Evolutionary conservation across 441 rosid species (phyloP).

Genomic region (Metrosideros polymorpha): DNA sequence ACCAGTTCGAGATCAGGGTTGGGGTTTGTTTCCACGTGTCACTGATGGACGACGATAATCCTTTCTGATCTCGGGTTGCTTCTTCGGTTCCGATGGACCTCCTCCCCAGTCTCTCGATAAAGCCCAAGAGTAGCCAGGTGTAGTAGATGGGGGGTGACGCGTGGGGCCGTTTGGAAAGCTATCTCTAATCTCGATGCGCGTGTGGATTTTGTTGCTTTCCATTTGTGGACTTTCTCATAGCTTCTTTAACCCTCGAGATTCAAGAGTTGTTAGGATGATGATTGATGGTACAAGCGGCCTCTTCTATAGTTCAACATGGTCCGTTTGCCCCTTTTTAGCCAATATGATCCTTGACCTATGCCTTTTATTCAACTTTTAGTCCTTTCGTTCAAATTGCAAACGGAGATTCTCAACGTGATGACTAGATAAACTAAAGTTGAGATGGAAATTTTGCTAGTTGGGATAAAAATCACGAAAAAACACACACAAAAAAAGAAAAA

Average conservation of each 20-base stretch:
- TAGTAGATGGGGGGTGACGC: not conserved
- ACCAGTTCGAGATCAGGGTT: slow-evolving; percentile 18
- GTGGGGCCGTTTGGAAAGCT: not conserved
- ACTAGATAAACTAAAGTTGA: not conserved
- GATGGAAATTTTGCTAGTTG: not conserved
- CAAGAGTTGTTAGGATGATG: not conserved
- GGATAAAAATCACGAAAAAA: not conserved
- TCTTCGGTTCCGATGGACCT: not conserved
- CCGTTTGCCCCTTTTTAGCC: not conserved
- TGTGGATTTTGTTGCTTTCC: not conserved
- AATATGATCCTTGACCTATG: not conserved
- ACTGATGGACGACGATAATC: not conserved
- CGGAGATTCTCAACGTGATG: not conserved
- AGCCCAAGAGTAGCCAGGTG: not conserved
- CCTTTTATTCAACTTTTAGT: not conserved
- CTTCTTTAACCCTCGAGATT: not conserved
- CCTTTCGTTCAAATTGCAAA: not conserved
- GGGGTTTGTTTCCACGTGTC: not conserved
- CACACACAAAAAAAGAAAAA: not conserved
- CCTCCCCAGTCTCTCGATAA: not conserved
- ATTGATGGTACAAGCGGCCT: not conserved
- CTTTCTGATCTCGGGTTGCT: not conserved
- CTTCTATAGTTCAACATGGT: rapidly evolving
- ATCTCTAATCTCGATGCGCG: not conserved
- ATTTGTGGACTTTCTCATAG: not conserved